These are phyloP conservation scores for Hypoxylon sp. DNA, from an alignment of 2,329 filamentous ascomycete genomes.

Conservation along the genomic window DNA sequence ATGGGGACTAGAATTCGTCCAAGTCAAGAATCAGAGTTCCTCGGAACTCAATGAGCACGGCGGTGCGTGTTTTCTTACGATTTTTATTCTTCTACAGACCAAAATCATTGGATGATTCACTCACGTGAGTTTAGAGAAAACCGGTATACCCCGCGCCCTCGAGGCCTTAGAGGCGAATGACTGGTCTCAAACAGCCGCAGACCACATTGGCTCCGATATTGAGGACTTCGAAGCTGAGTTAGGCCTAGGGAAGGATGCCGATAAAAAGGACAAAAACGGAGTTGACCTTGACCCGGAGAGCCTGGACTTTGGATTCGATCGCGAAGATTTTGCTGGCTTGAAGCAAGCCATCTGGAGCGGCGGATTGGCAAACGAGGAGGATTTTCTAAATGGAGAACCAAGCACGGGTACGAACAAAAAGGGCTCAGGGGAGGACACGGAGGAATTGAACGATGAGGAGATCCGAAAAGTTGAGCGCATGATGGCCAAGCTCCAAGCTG, in stretches of 20 bases:
- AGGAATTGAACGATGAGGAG: conserved; percentile 57
- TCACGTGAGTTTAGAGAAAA: conserved; percentile 57
- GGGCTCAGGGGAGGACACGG: conserved; percentile 39
- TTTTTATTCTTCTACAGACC: too few species aligned
- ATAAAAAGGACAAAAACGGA: conserved; percentile 43
- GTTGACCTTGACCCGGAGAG: conserved; percentile 54
- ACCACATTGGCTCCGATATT: conserved; percentile 47
- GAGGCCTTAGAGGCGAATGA: conserved; percentile 73
- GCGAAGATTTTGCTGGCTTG: conserved; percentile 61
- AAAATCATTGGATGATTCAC: too few species aligned
- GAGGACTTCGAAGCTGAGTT: conserved; percentile 47
- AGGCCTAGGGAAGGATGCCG: conserved; percentile 36
- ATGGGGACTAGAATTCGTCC: conserved; percentile 69
- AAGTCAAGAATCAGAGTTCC: conserved; percentile 53
- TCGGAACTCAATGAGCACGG: conserved; percentile 65
- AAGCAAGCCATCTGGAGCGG: conserved; percentile 61
- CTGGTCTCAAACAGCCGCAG: conserved; percentile 58
- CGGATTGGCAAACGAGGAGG: conserved; percentile 41
- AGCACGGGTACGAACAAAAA: conserved; percentile 31
- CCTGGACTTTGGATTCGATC: conserved; percentile 62
- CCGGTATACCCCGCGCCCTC: conserved; percentile 64
- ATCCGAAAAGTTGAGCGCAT: conserved; percentile 68
- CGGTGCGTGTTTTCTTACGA: conserved; percentile 51
- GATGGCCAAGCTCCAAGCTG: conserved; percentile 71
- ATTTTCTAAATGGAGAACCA: conserved; percentile 33